phyloP scores from a whole-genome alignment of 257 asterid species.

The Ehretia macrophylla region DNA sequence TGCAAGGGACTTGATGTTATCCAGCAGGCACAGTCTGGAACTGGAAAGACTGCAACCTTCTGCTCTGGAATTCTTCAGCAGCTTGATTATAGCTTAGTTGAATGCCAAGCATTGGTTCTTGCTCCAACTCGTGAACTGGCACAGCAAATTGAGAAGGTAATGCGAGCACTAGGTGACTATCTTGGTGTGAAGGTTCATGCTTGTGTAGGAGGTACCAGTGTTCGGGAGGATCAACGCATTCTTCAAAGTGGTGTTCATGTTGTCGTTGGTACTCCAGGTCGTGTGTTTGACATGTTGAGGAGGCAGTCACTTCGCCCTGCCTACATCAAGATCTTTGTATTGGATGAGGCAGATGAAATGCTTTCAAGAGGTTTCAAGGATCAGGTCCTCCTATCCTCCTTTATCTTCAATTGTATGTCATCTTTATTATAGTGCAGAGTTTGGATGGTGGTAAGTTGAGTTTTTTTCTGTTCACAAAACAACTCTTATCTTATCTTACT shows the following conservation, averaged over 20 bases:
- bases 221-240: slow-evolving; percentile 46
- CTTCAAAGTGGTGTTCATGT: slow-evolving; percentile 45
- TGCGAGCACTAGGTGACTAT: slow-evolving; percentile 50
- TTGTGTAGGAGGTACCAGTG: slow-evolving; percentile 51
- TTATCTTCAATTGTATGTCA: too few relatives aligned
- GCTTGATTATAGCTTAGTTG: slow-evolving; percentile 31
- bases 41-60: slow-evolving; percentile 44
- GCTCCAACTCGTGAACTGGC: slow-evolving; percentile 55
- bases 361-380: slow-evolving; percentile 49
- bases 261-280: slow-evolving; percentile 48
- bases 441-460: too few relatives aligned
- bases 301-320: slow-evolving; percentile 47
- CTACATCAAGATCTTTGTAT: slow-evolving; percentile 39
- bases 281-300: slow-evolving; percentile 48
- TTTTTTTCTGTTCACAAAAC: too few relatives aligned
- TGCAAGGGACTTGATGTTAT: slow-evolving; percentile 48
- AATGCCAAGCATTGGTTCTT: slow-evolving; percentile 47
- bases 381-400: slow-evolving; percentile 22
- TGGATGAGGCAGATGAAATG: slow-evolving; percentile 55
- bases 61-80: slow-evolving; percentile 51
- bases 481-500: too few relatives aligned
- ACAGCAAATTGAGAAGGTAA: slow-evolving; percentile 50
- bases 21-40: slow-evolving; percentile 50
- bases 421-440: too few relatives aligned
- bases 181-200: slow-evolving; percentile 52